Percentiles rank a stretch among this genome's conserved stretches.
These are phyloP conservation scores for Fusarium piperis DNA, from an alignment of 2,329 filamentous ascomycete genomes.

Conservation along the genomic window DNA sequence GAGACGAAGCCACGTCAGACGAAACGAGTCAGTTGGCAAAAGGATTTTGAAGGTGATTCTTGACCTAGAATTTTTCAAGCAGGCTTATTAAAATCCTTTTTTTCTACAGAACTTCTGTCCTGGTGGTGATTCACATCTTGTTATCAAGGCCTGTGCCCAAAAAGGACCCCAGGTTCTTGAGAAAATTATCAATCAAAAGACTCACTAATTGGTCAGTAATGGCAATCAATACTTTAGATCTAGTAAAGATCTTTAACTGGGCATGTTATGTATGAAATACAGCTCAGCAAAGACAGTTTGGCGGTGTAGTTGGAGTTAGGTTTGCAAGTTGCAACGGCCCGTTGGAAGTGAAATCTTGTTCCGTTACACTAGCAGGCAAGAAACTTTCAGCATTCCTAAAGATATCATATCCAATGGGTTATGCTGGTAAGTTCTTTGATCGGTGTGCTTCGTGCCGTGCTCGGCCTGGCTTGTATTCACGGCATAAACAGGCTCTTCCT, in stretches of 20 bases:
- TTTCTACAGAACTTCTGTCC: background rate
- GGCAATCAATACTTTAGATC: fast-evolving
- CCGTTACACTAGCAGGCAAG: background rate
- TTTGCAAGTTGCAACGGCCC: background rate
- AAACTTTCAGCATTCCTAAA: background rate
- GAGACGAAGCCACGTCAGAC: background rate
- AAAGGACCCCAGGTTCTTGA: background rate
- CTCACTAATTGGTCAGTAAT: background rate
- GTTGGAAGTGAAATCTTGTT: background rate
- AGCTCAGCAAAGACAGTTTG: background rate
- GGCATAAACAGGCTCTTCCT: background rate
- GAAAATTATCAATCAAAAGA: background rate
- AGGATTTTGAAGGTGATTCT: background rate
- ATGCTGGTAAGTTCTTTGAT: background rate
- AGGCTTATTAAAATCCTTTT: background rate
- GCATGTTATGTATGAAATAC: background rate
- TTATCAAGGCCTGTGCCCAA: background rate
- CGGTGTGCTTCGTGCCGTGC: background rate
- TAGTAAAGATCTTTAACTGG: background rate
- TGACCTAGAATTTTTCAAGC: background rate
- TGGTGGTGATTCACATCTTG: background rate
- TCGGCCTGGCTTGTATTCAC: background rate
- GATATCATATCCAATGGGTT: background rate
- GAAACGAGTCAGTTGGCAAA: background rate
- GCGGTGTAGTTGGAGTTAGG: background rate